Conservation (phyloP, 129 eudicot species). For the Centaurea solstitialis region DNA sequence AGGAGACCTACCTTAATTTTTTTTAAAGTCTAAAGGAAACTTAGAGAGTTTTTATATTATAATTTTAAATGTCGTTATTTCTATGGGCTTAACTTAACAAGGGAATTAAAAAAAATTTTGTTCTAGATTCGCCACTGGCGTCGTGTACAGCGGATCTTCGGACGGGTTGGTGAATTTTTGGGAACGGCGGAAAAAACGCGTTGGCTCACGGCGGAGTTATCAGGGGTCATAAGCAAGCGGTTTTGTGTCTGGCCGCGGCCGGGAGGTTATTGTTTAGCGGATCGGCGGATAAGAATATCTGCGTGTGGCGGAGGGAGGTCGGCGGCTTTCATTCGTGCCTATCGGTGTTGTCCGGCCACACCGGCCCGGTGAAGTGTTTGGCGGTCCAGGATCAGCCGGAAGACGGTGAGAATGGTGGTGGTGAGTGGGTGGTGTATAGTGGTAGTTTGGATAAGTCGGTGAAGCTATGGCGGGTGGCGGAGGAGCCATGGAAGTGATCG, state of each 20-base stretch:
- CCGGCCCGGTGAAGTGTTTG: constrained; percentile 77
- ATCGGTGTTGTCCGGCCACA: constrained; percentile 63
- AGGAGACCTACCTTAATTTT: too few species aligned
- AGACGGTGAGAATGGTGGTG: background rate
- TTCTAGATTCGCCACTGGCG: background rate
- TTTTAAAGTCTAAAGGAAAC: too few species aligned
- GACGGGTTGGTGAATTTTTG: constrained; percentile 73
- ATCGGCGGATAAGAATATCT: constrained; percentile 70
- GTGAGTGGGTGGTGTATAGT: constrained; percentile 64
- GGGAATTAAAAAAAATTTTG: too few species aligned
- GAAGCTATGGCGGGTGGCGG: constrained; percentile 66
- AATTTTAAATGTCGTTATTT: too few species aligned
- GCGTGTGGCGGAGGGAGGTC: constrained; percentile 72
- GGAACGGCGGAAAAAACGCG: constrained; percentile 51
- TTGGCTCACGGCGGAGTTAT: constrained; percentile 64
- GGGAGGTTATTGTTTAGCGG: constrained; percentile 71
- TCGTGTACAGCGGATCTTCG: constrained; percentile 62
- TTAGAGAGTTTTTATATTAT: too few species aligned
- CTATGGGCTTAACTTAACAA: too few species aligned
- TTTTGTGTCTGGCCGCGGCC: constrained; percentile 62
- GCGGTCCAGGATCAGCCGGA: constrained; percentile 50
- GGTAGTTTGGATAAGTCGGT: constrained; percentile 82
- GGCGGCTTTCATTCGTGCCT: constrained; percentile 57
- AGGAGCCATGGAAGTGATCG: constrained; percentile 34
- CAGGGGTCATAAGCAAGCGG: constrained; percentile 74